Base-by-base conservation (phyloP, 1,284 basidiomycete genomes). In the Ceratobasidium theobromae region DNA sequence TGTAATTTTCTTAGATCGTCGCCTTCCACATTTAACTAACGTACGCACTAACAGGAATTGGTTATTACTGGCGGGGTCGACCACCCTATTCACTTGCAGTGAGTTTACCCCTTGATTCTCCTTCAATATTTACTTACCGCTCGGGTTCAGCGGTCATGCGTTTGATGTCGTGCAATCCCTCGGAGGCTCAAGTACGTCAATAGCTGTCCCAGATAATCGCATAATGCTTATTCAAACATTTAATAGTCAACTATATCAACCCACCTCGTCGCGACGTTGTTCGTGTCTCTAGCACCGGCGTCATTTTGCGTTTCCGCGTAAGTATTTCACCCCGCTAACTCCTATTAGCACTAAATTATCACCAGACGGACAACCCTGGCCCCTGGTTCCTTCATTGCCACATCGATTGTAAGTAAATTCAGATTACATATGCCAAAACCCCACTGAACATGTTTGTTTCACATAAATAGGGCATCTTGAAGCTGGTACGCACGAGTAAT, bases 351-450 rank as follows among this genome's bases (percentile, higher is more conserved):
- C 9, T 21, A 45, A 11, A 9, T 21, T 14, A 6, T 5, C 25
- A 35, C 8, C 27, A 65, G 60, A 88, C 89, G 0, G 87, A 93
- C 73, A 94, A 94, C 75, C 92, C 92, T 0, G 92, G 92, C 4
- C 84, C 82, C 1, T 94, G 92, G 91, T 77, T 93, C 70, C 84
- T 93, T 74, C 90, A 65, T 30, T 65, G 60, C 40, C 60, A 65
- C n/a, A 65, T 65, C 21, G 60, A 65, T 25, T 65, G 60, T 65
- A 27, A 51, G 58, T 32, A 45, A n/a, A 45, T 14, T 11, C 18
- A 6, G 9, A 21, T 6, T n/a, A 9, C 18, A 11, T 5, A 45
- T 14, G 6, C 6, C 9, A 45, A 45, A 21, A 8, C 35, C 35
- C 35, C 16, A 45, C 35, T 38, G 16, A 38, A 38, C 16, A 45